Conservation (phyloP, 2,329 filamentous ascomycete genomes). For the Fusarium brachygibbosum region DNA sequence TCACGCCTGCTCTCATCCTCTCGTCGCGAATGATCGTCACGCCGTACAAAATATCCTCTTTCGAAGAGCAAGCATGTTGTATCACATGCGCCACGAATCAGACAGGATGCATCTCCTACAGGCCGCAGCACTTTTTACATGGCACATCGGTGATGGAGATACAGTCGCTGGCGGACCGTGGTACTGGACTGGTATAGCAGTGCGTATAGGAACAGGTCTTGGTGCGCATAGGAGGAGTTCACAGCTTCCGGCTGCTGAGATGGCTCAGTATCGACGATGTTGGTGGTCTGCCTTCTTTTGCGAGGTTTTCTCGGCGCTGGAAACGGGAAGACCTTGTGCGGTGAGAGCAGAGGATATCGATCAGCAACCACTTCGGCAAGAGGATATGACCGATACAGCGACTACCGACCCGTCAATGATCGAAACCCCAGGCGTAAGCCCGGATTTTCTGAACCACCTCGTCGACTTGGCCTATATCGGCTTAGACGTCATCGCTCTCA, state of each 20-base stretch:
- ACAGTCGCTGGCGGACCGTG: conserved; percentile 44
- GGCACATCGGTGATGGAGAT: conserved; percentile 46
- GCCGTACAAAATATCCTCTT: conserved; percentile 48
- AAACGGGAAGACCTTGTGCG: conserved; percentile 44
- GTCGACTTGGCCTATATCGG: conserved; percentile 46
- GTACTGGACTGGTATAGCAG: conserved; percentile 47
- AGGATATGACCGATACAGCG: conserved; percentile 41
- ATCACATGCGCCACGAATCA: conserved; percentile 47
- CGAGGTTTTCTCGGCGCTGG: conserved; percentile 43
- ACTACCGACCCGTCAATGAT: background rate
- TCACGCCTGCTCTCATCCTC: conserved; percentile 43
- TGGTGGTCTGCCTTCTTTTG: conserved; percentile 48
- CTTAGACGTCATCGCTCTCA: conserved; percentile 40
- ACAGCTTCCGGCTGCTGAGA: conserved; percentile 40
- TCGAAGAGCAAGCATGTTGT: conserved; percentile 45
- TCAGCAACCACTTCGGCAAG: conserved; percentile 35
- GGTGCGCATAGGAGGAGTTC: conserved; percentile 42
- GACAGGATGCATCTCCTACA: conserved; percentile 46
- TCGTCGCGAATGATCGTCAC: conserved; percentile 44
- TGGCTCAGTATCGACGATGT: conserved; percentile 44
- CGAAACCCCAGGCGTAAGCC: conserved; percentile 6
- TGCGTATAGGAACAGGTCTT: conserved; percentile 41
- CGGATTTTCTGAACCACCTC: conserved; percentile 44
- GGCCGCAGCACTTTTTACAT: conserved; percentile 43
- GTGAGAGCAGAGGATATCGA: conserved; percentile 46